These are phyloP conservation scores for Neurospora tetraspora DNA, from an alignment of 495 filamentous ascomycete genomes.

Conservation along the genomic window DNA sequence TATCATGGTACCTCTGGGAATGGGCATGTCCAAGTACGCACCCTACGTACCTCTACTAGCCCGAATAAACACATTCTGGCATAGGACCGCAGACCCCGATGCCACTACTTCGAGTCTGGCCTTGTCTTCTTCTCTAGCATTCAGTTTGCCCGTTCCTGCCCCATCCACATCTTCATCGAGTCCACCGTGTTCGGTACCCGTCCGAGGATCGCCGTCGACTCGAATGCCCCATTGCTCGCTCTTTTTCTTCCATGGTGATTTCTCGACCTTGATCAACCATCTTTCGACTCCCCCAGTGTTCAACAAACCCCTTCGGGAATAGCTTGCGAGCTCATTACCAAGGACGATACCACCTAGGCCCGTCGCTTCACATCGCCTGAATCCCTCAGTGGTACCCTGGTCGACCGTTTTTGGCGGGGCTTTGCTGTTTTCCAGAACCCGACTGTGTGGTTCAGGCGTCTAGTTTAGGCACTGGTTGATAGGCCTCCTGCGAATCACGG, in stretches of 20 bases:
- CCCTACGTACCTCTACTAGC: background rate
- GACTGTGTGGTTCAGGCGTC: background rate
- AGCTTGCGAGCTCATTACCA: background rate
- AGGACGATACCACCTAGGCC: background rate
- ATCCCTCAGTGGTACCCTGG: background rate
- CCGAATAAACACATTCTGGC: background rate
- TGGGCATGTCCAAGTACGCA: background rate
- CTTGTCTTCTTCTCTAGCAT: background rate
- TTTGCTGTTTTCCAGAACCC: background rate
- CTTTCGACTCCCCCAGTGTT: background rate
- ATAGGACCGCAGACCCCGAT: background rate
- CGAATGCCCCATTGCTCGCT: background rate
- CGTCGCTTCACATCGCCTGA: background rate
- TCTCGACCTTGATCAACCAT: background rate
- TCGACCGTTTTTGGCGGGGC: background rate
- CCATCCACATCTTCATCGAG: background rate
- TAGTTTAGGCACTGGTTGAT: background rate
- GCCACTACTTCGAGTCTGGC: background rate
- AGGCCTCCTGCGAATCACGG: background rate
- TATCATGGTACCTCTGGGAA: background rate
- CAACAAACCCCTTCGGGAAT: background rate
- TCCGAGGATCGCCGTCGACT: background rate
- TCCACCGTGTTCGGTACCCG: background rate
- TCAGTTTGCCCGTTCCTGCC: background rate
- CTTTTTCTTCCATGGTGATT: background rate